These are phyloP conservation scores for Penicillium psychrosexuale DNA, from an alignment of 2,329 filamentous ascomycete species.

Conservation along the genomic window DNA sequence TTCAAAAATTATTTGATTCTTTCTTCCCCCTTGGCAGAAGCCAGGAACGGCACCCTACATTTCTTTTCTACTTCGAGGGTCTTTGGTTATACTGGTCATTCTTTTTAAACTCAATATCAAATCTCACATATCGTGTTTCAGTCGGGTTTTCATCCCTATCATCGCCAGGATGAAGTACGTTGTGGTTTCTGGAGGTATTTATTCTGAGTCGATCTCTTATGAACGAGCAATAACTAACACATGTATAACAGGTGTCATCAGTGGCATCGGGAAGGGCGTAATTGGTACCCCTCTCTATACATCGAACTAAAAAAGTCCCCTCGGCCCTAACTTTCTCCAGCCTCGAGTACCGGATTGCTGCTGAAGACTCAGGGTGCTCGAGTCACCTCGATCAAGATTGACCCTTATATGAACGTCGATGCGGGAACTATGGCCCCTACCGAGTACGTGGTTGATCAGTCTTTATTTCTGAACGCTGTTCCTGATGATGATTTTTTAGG, in stretches of 20 bases:
- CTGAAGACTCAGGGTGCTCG: constrained; percentile 29
- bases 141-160: background rate
- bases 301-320: background rate
- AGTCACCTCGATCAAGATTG: constrained; percentile 37
- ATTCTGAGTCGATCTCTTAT: background rate
- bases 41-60: constrained; percentile 20
- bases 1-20: constrained; percentile 8
- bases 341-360: constrained; percentile 44
- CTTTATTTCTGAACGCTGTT: background rate
- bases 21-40: constrained; percentile 20
- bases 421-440: constrained; percentile 59
- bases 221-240: constrained; percentile 1
- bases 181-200: constrained; percentile 68
- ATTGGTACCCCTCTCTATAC: constrained; percentile 45
- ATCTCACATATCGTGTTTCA: background rate
- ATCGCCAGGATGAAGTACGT: constrained; percentile 70
- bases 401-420: constrained; percentile 72
- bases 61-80: constrained; percentile 9
- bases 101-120: constrained; percentile 1
- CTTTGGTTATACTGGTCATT: background rate
- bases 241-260: constrained; percentile 40
- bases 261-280: constrained; percentile 58
- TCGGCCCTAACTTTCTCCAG: constrained; percentile 8
- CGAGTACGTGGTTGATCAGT: constrained; percentile 9
- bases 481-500: constrained; percentile 39